Evolutionary conservation across 73 alveolate genomes (phyloP).

Genomic region (Effrenium voratum): DNA sequence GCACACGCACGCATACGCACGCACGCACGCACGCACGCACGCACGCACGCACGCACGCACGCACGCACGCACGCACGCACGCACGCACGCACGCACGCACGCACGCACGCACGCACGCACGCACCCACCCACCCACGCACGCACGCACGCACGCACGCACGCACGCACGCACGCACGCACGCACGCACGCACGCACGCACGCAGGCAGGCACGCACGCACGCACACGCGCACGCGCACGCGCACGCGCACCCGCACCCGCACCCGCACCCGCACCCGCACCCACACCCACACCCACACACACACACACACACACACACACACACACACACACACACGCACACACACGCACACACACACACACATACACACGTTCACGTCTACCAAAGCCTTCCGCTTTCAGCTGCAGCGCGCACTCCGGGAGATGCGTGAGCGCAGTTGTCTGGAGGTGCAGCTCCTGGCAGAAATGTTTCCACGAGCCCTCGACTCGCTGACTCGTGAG

Average conservation of each 20-base stretch:
- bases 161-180: not conserved
- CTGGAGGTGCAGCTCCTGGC: constrained; percentile 63
- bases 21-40: too few species aligned
- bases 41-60: too few species aligned
- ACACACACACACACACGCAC: not conserved
- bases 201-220: not conserved
- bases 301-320: not conserved
- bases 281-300: not conserved
- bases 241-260: not conserved
- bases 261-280: not conserved
- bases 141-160: constrained; percentile 9
- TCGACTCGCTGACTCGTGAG: too few species aligned
- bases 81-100: not conserved
- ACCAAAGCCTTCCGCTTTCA: not conserved
- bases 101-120: not conserved
- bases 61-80: too few species aligned
- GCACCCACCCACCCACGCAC: constrained; percentile 3
- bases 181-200: not conserved
- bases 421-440: constrained; percentile 45
- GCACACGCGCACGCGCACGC: not conserved
- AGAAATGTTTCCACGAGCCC: too few species aligned
- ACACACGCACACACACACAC: not conserved
- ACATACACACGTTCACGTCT: not conserved
- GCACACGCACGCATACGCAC: too few species aligned
- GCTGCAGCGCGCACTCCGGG: constrained; percentile 16